Evolutionary conservation across 225 moss, liverwort and hornwort genomes (phyloP), one percentile per base, ranked within the genome.

Genomic region (Antitrichia curtipendula): DNA sequence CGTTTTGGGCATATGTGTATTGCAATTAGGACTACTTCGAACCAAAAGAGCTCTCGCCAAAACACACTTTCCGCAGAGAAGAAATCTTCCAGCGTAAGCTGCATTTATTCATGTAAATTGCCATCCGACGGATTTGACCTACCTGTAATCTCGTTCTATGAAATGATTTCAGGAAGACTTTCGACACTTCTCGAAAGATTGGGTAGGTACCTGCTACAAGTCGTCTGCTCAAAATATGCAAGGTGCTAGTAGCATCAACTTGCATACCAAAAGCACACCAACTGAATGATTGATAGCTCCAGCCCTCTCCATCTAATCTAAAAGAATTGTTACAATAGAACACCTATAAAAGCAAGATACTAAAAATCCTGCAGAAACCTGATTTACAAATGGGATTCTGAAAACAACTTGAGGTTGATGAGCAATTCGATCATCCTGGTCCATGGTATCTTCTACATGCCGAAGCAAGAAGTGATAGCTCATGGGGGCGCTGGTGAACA

Each of bases 311-410:
- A 81, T 86, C 84, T 75, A 41, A 57, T 80, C 91, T 66, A 75
- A 88, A 90, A 90, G 83, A 90, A 88, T 87, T 81, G 88, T 19
- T 80, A 47, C 88, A 69, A 36, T 13, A 75, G 45, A 83, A 80
- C 84, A 84, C 69, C 80, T 86, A 83, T 75, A 86, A 56, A 90
- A 75, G 65, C 56, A 83, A 86, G 86, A 68, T 68, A 50, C 75
- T 75, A 69, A 53, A 80, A 62, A 70, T 62, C 86, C 80, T 86
- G 69, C 83, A 38, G 49, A 83, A 82, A 85, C 79, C 86, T 83
- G 34, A 74, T 73, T 83, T 80, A 74, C 80, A 80, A 43, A 50
- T 60, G 73, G 49, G 56, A 79, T 57, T 74, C 38, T 68, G 23
- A 66, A 57, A 56, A 83, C 50, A 75, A 71, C 88, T 80, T 70